Base-by-base conservation (phyloP, 2,329 filamentous ascomycete genomes). In the Aspergillus sojae region DNA sequence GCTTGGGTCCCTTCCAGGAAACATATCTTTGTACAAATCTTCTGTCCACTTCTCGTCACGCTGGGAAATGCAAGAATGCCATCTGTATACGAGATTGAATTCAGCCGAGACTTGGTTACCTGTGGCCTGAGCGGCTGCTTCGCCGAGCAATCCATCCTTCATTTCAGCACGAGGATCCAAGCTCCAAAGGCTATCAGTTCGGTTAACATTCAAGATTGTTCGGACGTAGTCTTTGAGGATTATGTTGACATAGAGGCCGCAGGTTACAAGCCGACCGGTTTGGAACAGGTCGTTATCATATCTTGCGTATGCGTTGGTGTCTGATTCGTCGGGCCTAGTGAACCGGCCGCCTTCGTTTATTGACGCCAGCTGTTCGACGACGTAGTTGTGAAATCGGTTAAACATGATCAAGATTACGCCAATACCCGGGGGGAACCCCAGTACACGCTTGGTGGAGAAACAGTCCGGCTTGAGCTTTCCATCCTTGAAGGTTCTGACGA, bases 381-480 rank as follows among this genome's bases (percentile, higher is more conserved):
- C 85, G 61, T 90, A 87, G 73, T 92, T 92, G 77, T 92, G 90
- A 75, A 90, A 91, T 5, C 85, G 83, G 66, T 82, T 87, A 81
- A 90, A 92, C 78, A 91, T 85, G 67, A 92, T 86, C 43, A 92
- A 75, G 67, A 91, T 78, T 12, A 86, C 85, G 50, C 87, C 87
- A n/a, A 91, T 88, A 30, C 89, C 90, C 0, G 88, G 86, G 4
- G 90, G 90, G 62, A 91, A 89, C 3, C 86, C 85, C 5, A 91
- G 77, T 1, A 91, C 77, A 12, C 90, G 84, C 61, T 85, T 84
- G 70, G 91, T 88, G 1, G 87, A 85, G 72, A 92, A 92, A 65
- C 86, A 89, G 70, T 92, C 90, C 0, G 88, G 86, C 76, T 91
- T 91, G 64, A 92, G 79, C 68, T 86, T 88, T n/a, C 90, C 90